Evolutionary conservation across 2,329 filamentous ascomycete species (phyloP), one percentile per base, ranked within the genome.

Genomic region (Paraphoma chrysanthemicola): DNA sequence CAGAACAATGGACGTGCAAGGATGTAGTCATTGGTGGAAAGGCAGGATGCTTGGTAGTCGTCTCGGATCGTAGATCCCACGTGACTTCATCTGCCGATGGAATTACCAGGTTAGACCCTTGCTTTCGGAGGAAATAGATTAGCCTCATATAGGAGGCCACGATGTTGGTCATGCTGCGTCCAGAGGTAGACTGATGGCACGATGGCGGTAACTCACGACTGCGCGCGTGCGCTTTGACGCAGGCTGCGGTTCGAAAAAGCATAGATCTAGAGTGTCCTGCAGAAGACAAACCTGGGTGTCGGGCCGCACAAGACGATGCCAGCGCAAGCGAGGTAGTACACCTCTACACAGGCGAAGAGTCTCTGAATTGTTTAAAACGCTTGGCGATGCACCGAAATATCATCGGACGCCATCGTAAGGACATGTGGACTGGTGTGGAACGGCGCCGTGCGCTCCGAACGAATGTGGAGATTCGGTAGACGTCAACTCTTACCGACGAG

Each of bases 101-200:
- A 39, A 2, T 29, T 48, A 41, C 58, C 53, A 50, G 55, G 48
- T 44, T 44, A 48, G 44, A 36, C 39, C 50, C 48, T 29, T 44
- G 17, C 31, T 53, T 51, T 62, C 56, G 61, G 56, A 63, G 57
- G 51, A 62, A 64, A 61, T 68, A 68, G 56, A 67, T 60, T 67
- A 53, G 16, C 38, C 17, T 54, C 44, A 63, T 62, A 56, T 60
- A 48, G 41, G 39, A 45, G 53, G 50, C 55, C 58, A 39, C 48
- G 49, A 56, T 57, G 43, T 31, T 48, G 42, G 42, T 54, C 16
- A 56, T 43, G 4, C 28, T 31, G 44, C 10, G 23, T 43, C 6
- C 4, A 5, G 23, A 7, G 12, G 42, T 18, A 44, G 12, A 28
- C 38, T 28, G 44, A 3, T 4, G 44, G 17, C 10, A 36, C 14